phyloP scores from a whole-genome alignment of 495 filamentous ascomycete species.

The Hyaloscypha hepaticicola region DNA sequence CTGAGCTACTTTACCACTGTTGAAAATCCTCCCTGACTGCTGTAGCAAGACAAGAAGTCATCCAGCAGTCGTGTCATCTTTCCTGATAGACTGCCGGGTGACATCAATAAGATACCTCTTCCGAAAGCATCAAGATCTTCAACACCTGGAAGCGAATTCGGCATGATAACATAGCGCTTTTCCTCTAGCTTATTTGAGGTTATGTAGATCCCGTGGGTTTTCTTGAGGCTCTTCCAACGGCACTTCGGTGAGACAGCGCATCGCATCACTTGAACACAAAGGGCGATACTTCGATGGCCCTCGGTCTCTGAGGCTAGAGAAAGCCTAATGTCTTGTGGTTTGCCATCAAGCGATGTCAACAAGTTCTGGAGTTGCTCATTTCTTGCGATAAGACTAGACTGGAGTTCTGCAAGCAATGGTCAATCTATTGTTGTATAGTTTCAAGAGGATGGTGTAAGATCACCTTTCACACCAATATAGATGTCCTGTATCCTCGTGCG shows the following conservation, averaged over 20 bases:
- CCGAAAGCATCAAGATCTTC: not conserved
- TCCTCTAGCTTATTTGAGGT: not conserved
- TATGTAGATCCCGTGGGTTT: not conserved
- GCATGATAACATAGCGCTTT: not conserved
- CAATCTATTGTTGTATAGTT: not conserved
- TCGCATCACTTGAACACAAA: not conserved
- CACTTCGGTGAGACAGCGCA: not conserved
- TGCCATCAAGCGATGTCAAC: not conserved
- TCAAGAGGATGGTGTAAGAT: not conserved
- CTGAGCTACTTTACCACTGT: not conserved
- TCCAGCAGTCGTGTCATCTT: not conserved
- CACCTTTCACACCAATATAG: not conserved
- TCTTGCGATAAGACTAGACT: not conserved
- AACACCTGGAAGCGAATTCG: not conserved
- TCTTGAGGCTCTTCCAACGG: not conserved
- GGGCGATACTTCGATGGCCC: not conserved
- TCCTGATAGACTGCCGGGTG: not conserved
- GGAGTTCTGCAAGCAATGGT: not conserved
- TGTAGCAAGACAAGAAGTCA: not conserved
- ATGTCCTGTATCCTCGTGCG: not conserved
- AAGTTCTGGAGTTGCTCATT: not conserved
- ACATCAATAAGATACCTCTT: not conserved
- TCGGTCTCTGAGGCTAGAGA: not conserved
- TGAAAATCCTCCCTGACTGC: not conserved
- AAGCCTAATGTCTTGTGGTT: not conserved